Conservation (phyloP, 176 grass and related monocot genomes). For the Alloteropsis semialata region DNA sequence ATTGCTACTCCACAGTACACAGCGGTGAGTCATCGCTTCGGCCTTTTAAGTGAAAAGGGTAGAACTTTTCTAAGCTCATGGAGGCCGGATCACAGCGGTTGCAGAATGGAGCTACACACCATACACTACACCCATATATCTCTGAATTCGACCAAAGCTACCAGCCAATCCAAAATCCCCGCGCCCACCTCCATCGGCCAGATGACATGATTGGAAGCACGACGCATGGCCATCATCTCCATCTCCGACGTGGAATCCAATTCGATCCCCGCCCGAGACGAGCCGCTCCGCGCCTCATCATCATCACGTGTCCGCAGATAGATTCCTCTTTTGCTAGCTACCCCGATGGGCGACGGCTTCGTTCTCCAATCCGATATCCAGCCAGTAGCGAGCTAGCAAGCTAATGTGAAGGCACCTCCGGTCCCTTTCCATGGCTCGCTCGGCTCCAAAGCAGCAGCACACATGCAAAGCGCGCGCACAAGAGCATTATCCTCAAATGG, state of each 20-base stretch:
- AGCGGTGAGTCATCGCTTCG: background rate
- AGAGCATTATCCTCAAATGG: constrained; percentile 37
- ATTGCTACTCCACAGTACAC: background rate
- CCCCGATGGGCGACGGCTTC: background rate
- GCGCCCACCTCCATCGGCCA: background rate
- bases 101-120: background rate
- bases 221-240: background rate
- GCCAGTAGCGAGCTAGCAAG: background rate
- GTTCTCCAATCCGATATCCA: background rate
- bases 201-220: constrained; percentile 8
- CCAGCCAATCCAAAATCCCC: background rate
- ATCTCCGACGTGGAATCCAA: constrained; percentile 39
- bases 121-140: no score
- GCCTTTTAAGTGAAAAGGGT: background rate
- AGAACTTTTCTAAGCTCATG: background rate
- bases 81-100: background rate
- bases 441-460: background rate
- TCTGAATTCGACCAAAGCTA: background rate
- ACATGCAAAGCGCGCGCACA: constrained; percentile 13
- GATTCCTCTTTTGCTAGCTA: constrained; percentile 18
- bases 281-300: background rate
- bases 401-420: constrained; percentile 19
- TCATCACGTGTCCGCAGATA: constrained; percentile 19
- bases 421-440: constrained; percentile 12
- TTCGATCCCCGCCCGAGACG: background rate